Evolutionary conservation across 192 early-diverging fungal genomes (phyloP).

Genomic region (Cladochytrium replicatum): DNA sequence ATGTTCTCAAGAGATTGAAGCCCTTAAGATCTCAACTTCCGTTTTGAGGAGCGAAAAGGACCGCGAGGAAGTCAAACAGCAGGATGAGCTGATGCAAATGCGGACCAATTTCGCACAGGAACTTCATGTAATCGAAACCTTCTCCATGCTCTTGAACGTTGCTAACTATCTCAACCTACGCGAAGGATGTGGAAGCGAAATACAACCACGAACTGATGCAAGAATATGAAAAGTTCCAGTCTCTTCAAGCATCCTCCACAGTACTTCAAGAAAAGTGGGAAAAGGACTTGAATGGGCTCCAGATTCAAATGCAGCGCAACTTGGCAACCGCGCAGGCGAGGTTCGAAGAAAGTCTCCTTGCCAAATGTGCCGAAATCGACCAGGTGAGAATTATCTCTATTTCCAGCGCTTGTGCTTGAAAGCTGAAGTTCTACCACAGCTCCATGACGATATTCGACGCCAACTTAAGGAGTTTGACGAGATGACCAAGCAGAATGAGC

Average conservation of each 20-base stretch:
- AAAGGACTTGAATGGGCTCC: constrained; percentile 26
- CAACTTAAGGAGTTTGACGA: constrained; percentile 37
- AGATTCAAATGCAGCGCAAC: constrained; percentile 16
- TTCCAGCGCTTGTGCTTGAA: background rate
- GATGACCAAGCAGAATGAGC: constrained; percentile 24
- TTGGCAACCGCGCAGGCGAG: constrained; percentile 25
- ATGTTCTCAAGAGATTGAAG: constrained; percentile 41
- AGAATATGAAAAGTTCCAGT: constrained; percentile 51
- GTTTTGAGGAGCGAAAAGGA: constrained; percentile 42
- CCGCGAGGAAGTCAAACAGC: constrained; percentile 42
- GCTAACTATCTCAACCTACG: background rate
- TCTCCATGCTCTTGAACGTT: constrained; percentile 3
- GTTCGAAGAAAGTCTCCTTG: constrained; percentile 29
- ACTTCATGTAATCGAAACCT: constrained; percentile 31
- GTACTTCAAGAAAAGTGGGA: constrained; percentile 39
- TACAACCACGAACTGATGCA: constrained; percentile 47
- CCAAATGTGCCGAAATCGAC: constrained; percentile 34
- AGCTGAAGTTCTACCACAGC: constrained; percentile 9
- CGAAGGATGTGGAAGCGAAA: constrained; percentile 33
- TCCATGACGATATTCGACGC: constrained; percentile 27
- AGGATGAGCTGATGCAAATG: constrained; percentile 29
- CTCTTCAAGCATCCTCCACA: constrained; percentile 19
- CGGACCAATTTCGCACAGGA: constrained; percentile 21
- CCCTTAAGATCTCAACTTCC: constrained; percentile 34
- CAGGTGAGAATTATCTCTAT: constrained; percentile 18